Conservation (phyloP, 208 protist genomes). For the Leishmania arabica region DNA sequence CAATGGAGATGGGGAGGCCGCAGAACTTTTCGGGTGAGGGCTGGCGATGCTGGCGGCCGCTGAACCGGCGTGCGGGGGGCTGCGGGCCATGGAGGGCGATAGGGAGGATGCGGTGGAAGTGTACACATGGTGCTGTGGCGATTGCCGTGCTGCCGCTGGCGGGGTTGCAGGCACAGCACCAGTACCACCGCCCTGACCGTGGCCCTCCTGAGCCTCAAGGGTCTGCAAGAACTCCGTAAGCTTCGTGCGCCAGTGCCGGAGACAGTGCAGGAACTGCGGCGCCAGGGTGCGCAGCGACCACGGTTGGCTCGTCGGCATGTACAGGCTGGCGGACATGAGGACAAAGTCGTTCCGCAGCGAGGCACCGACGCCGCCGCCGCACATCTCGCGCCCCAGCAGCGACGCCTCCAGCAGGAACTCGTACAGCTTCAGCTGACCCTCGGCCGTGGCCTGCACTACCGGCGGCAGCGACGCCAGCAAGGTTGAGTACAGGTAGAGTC, state of each 20-base stretch:
- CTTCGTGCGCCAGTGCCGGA: conserved; percentile 67
- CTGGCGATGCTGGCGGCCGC: background rate
- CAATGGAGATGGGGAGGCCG: background rate
- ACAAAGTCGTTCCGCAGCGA: conserved; percentile 64
- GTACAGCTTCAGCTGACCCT: conserved; percentile 55
- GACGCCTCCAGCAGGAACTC: conserved; percentile 77
- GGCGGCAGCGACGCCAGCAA: conserved; percentile 60
- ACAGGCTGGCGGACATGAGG: conserved; percentile 70
- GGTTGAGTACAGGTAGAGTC: conserved; percentile 82
- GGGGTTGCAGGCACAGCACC: background rate
- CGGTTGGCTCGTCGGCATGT: conserved; percentile 73
- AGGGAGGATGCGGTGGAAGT: background rate
- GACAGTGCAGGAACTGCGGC: conserved; percentile 71
- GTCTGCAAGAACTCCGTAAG: conserved; percentile 41
- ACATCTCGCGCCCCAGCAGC: conserved; percentile 80
- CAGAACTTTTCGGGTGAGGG: background rate
- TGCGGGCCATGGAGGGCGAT: conserved; percentile 4
- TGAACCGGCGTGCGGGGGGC: background rate
- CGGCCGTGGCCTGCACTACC: conserved; percentile 6
- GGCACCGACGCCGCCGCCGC: conserved; percentile 74
- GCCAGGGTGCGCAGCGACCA: conserved; percentile 53
- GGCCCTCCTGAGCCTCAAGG: conserved; percentile 9
- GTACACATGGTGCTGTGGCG: background rate
- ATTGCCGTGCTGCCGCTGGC: background rate
- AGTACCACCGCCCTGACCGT: background rate